Evolutionary conservation across 1,284 basidiomycete genomes (phyloP).

Genomic region (Trametes polyzona): DNA sequence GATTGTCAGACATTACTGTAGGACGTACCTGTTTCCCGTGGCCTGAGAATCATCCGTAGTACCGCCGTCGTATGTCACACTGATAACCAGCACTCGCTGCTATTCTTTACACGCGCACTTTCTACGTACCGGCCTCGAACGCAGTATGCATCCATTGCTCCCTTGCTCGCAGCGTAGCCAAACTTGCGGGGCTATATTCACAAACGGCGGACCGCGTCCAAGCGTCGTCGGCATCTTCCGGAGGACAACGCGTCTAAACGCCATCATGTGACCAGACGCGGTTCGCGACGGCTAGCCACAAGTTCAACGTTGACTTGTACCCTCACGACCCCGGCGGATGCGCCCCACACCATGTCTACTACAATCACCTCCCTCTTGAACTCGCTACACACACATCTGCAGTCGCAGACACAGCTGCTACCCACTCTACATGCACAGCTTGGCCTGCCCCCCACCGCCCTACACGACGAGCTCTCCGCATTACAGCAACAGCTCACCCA

Average conservation of each 20-base stretch:
- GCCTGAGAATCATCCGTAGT: too few relatives aligned
- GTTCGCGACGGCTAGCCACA: conserved; percentile 20
- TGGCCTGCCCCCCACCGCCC: conserved; percentile 71
- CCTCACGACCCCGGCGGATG: conserved; percentile 21
- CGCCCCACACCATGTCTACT: conserved; percentile 27
- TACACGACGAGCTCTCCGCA: conserved; percentile 71
- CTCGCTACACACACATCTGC: conserved; percentile 77
- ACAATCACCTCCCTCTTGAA: conserved; percentile 65
- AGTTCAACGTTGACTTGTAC: conserved; percentile 24
- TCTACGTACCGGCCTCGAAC: too few relatives aligned
- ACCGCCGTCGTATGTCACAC: too few relatives aligned
- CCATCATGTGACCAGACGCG: conserved; percentile 25
- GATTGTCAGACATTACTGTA: too few relatives aligned
- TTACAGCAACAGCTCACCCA: conserved; percentile 70
- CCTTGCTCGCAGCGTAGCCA: too few relatives aligned
- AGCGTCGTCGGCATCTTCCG: too few relatives aligned
- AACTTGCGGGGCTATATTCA: too few relatives aligned
- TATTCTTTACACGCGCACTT: too few relatives aligned
- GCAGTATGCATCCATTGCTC: background rate
- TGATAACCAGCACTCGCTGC: too few relatives aligned
- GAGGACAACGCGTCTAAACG: conserved; percentile 9
- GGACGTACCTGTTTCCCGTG: too few relatives aligned
- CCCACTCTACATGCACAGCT: conserved; percentile 73
- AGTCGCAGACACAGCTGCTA: conserved; percentile 73
- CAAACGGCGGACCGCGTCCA: too few relatives aligned